Evolutionary conservation across 306 rosid genomes (phyloP).

Genomic region (Hippophae rhamnoides): DNA sequence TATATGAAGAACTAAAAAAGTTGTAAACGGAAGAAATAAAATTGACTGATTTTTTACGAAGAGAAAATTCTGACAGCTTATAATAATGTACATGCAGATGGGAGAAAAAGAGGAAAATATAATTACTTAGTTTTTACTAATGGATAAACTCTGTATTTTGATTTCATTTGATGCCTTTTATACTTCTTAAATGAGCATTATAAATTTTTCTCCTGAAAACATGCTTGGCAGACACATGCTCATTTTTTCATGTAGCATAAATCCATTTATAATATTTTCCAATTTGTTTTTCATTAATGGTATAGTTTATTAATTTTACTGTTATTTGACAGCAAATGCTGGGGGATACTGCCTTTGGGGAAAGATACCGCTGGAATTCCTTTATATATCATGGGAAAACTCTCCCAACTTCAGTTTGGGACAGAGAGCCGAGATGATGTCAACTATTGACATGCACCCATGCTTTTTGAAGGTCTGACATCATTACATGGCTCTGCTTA

Average conservation of each 20-base stretch:
- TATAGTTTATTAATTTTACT: conserved; percentile 15
- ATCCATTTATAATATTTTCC: background rate
- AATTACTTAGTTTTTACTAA: background rate
- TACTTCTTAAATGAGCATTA: background rate
- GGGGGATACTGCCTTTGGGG: conserved; percentile 56
- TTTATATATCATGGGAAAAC: conserved; percentile 44
- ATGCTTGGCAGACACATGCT: background rate
- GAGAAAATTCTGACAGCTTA: too few relatives aligned
- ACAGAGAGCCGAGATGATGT: conserved; percentile 48
- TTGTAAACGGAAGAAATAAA: too few relatives aligned
- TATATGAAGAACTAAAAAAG: background rate
- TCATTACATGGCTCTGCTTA: conserved; percentile 11
- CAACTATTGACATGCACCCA: conserved; percentile 43
- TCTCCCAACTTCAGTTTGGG: conserved; percentile 49
- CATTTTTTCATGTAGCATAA: background rate
- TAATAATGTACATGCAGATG: background rate
- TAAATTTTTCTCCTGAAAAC: background rate
- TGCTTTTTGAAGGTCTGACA: conserved; percentile 59
- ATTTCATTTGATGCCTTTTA: background rate
- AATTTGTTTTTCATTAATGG: background rate
- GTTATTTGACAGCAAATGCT: conserved; percentile 36
- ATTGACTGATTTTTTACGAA: too few relatives aligned
- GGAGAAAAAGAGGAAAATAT: background rate
- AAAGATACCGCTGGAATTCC: conserved; percentile 52
- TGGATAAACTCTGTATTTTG: background rate